Conservation (phyloP, 2,329 filamentous ascomycete species). For the Talaromyces verruculosus region DNA sequence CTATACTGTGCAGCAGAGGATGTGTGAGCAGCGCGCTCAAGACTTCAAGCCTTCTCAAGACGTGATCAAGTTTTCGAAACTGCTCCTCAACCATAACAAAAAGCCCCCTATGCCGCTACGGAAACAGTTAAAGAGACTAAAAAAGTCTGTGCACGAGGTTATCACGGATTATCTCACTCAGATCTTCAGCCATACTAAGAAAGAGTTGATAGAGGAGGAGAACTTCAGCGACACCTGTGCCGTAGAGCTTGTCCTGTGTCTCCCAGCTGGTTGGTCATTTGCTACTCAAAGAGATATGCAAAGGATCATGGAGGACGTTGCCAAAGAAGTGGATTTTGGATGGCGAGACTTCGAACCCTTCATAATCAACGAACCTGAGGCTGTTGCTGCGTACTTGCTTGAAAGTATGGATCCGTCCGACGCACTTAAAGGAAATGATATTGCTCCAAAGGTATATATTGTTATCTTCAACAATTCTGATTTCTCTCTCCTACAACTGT, state of each 20-base stretch:
- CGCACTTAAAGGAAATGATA: neutral
- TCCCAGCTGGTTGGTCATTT: constrained; percentile 3
- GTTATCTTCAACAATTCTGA: too few relatives aligned
- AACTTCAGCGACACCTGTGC: neutral
- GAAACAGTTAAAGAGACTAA: neutral
- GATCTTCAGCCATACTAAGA: constrained; percentile 2
- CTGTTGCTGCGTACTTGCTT: neutral
- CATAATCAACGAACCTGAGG: constrained; percentile 9
- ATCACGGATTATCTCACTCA: constrained; percentile 4
- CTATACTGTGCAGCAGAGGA: neutral
- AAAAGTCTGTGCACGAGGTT: neutral
- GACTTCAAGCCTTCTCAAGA: neutral
- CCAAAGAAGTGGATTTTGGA: constrained; percentile 5
- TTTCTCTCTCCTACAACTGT: neutral
- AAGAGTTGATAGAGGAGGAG: neutral
- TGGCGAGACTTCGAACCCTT: neutral
- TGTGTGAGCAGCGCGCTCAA: neutral
- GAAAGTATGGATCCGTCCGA: neutral
- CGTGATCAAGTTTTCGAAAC: constrained; percentile 6
- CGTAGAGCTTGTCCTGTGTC: neutral
- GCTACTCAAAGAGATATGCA: neutral
- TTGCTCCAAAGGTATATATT: neutral
- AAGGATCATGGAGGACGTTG: neutral
- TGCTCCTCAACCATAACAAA: neutral
- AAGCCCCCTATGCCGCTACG: neutral